Evolutionary conservation across 2,329 filamentous ascomycete species (phyloP).

Genomic region (Colletotrichum sidae): DNA sequence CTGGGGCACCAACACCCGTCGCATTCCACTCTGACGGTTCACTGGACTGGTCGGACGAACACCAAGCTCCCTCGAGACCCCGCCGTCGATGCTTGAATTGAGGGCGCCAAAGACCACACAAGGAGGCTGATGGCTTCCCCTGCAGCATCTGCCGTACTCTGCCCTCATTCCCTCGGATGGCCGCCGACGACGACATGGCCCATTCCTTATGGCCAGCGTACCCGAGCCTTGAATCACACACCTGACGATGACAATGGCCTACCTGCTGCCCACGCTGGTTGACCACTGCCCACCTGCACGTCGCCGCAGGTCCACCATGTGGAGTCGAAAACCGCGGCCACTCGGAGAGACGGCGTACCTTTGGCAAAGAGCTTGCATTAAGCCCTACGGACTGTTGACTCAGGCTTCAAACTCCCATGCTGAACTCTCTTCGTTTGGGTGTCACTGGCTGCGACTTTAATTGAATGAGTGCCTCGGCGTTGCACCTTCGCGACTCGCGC

Average conservation of each 20-base stretch:
- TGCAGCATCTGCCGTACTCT: slow-evolving; percentile 8
- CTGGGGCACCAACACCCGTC: slow-evolving; percentile 17
- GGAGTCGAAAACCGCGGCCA: slow-evolving; percentile 1
- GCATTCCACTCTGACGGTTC: background rate
- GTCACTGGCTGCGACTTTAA: background rate
- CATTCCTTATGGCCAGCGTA: slow-evolving; percentile 15
- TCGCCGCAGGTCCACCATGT: slow-evolving; percentile 21
- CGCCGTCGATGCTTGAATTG: too few species aligned
- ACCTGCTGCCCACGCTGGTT: slow-evolving; percentile 6
- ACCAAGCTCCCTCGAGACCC: background rate
- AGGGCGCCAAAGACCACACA: background rate
- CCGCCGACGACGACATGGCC: background rate
- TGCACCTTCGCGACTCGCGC: slow-evolving; percentile 20
- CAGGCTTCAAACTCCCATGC: slow-evolving; percentile 11
- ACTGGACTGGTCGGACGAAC: slow-evolving; percentile 18
- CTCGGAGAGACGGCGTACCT: background rate
- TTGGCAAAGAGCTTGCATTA: slow-evolving; percentile 29
- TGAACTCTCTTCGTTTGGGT: background rate
- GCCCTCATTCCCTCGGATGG: slow-evolving; percentile 17
- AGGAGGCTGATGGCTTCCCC: slow-evolving; percentile 28
- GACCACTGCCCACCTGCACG: slow-evolving; percentile 1
- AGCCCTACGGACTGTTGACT: slow-evolving; percentile 18
- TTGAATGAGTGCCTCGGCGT: background rate
- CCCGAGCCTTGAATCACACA: slow-evolving; percentile 10
- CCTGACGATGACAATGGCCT: slow-evolving; percentile 1